Evolutionary conservation across 768 basidiomycete genomes (phyloP), one percentile per base, ranked within the genome.

Genomic region (Amanita jacksonii): DNA sequence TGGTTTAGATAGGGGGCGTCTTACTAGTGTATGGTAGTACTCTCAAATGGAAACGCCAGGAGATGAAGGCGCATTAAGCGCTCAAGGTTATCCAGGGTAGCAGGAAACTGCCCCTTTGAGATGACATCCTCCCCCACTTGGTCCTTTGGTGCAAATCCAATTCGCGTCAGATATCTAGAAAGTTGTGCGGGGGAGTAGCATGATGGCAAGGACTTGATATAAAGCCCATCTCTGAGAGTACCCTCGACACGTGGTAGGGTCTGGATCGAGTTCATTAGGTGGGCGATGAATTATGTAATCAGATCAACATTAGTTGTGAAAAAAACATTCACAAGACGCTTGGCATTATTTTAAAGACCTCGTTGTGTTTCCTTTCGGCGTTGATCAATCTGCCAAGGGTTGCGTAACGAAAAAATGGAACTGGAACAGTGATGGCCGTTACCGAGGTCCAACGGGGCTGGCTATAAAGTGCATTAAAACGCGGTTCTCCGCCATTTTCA

Each of bases 1-100:
- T 9, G 25, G 5, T 10, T 41, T 41, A 7, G 16, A 18, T 8
- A 10, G 9, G 8, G 3, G 13, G n/a, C 7, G 12, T 52, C 64
- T 45, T 46, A 66, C 66, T 65, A 66, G 38, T 66, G 66, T 60
- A 67, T 64, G 5, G 53, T 52, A 0, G 60, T 64, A 34, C 64
- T 66, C 45, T 68, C 65, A 41, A 60, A 68, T 2, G 64, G 63
- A 33, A 65, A 64, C 3, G 62, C 50, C n/a, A 61, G 34, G 4
- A 65, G 37, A 33, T 64, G 60, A 7, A 55, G 43, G 7, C 56
- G 54, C 22, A 59, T 54, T 1, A 68, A 22, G 2, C 44, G 36
- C 32, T 43, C 48, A 1, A 67, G 51, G 30, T 52, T 62, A n/a
- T 59, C 58, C 16, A 62, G 41, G 6, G 54, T 56, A 10, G 49